Base-by-base conservation (phyloP, 495 filamentous ascomycete genomes). In the Annulohypoxylon bovei region DNA sequence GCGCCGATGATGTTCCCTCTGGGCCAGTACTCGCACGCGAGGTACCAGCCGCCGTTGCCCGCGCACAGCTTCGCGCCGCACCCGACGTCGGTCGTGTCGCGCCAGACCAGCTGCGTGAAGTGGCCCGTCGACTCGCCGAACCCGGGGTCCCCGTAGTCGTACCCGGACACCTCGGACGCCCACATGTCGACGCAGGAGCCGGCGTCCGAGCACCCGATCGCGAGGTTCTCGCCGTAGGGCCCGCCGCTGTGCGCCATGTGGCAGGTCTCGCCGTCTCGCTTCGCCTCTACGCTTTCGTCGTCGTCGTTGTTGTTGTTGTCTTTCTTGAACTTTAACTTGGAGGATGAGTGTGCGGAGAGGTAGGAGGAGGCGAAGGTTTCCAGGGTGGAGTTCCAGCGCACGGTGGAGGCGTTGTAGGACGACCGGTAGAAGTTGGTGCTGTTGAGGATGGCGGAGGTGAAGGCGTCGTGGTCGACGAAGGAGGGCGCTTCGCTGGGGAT, bases 51-150 rank as follows among this genome's bases (percentile, higher is more conserved):
- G 44, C 70, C 60, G 39, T 79, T 80, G 20, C 81, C 84, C 3
- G 75, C 71, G 62, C 92, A 95, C 62, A 88, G 76, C 59, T 81
- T 77, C 44, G 85, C 78, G 35, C 85, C 91, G 76, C 93, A 96
- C 6, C 93, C 93, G 0, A 94, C 86, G 46, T 83, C 78, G 18
- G 78, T 89, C 8, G 91, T 93, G 33, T 82, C 80, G 76, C 86
- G 88, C 93, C 93, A 96, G 1, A 95, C 92, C 44, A 96, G 76
- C 81, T 94, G 92, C 25, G 92, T 93, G 77, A 93, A 96, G 79
- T 96, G 92, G 0, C 92, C 93, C n/a, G 92, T 93, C 16, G 78
- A 71, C 65, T 91, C 84, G 6, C 66, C 79, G 75, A 91, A 94
- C 0, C 81, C 83, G 0, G 85, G 82, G 6, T 72, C 55, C 12